These are phyloP conservation scores for Ceriops decandra DNA, from an alignment of 345 rosid genomes.

Conservation along the genomic window DNA sequence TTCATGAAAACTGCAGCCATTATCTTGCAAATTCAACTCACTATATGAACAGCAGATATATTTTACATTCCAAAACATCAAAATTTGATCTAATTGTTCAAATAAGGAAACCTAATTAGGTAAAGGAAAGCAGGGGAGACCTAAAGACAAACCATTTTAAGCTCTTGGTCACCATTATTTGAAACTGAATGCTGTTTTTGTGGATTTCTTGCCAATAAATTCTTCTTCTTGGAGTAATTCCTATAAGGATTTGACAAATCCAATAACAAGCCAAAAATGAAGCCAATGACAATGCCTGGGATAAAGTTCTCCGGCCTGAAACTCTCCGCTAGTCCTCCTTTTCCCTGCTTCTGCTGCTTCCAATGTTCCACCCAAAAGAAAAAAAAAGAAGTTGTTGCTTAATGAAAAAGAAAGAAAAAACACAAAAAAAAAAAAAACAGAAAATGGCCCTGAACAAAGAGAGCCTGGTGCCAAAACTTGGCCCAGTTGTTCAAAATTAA, in stretches of 20 bases:
- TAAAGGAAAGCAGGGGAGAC: neutral
- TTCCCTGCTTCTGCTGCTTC: slow-evolving; percentile 52
- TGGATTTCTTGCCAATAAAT: slow-evolving; percentile 51
- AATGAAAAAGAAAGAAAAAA: neutral
- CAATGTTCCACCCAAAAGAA: neutral
- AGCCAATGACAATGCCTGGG: slow-evolving; percentile 80
- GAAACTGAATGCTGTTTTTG: slow-evolving; percentile 38
- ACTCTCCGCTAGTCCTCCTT: slow-evolving; percentile 47
- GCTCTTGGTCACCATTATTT: slow-evolving; percentile 51
- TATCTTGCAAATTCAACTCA: neutral
- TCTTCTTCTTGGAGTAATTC: slow-evolving; percentile 45
- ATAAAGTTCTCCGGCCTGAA: slow-evolving; percentile 73
- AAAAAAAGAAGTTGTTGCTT: neutral
- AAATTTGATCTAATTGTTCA: neutral
- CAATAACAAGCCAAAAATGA: slow-evolving; percentile 70
- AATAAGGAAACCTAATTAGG: neutral
- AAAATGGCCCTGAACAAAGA: neutral
- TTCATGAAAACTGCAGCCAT: neutral
- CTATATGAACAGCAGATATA: neutral
- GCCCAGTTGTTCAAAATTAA: neutral
- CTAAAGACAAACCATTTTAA: slow-evolving; percentile 58
- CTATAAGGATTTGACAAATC: slow-evolving; percentile 59
- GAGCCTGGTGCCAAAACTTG: neutral
- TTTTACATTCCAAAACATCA: neutral
- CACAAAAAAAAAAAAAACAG: too few relatives aligned